Percentiles rank a stretch among this genome's conserved stretches.
Evolutionary conservation across 2,329 filamentous ascomycete genomes (phyloP).

Genomic region (Exophiala dermatitidis): DNA sequence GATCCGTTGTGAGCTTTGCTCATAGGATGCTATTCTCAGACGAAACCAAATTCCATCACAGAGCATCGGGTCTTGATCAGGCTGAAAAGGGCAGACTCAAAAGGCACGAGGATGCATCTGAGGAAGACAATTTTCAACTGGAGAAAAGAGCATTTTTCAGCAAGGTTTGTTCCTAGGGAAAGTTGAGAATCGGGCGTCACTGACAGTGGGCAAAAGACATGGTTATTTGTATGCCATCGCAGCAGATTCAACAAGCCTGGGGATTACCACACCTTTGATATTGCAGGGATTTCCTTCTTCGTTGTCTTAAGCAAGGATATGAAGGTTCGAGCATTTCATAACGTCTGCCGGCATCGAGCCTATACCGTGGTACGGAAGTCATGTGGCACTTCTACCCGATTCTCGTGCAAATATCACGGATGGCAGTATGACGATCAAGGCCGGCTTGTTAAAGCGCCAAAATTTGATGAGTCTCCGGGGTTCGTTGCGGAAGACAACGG

Average conservation of each 20-base stretch:
- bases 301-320: slow-evolving; percentile 46
- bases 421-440: slow-evolving; percentile 56
- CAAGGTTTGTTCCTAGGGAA: slow-evolving; percentile 33
- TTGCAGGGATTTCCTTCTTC: slow-evolving; percentile 52
- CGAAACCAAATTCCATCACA: not conserved
- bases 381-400: slow-evolving; percentile 41
- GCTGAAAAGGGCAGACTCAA: slow-evolving; percentile 18
- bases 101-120: slow-evolving; percentile 9
- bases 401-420: slow-evolving; percentile 56
- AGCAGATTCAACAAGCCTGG: slow-evolving; percentile 46
- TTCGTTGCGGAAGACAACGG: slow-evolving; percentile 53
- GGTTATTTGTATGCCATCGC: slow-evolving; percentile 35
- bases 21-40: not conserved
- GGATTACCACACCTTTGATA: slow-evolving; percentile 50
- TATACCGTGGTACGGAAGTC: slow-evolving; percentile 51
- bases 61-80: slow-evolving; percentile 12
- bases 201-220: slow-evolving; percentile 19
- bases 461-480: slow-evolving; percentile 49
- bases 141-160: slow-evolving; percentile 46
- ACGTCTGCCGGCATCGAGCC: slow-evolving; percentile 56
- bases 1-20: slow-evolving; percentile 8
- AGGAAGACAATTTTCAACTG: slow-evolving; percentile 40
- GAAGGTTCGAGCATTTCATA: slow-evolving; percentile 56
- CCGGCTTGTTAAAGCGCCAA: slow-evolving; percentile 53
- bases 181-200: slow-evolving; percentile 42